A percentile compares a stretch with the other conserved stretches of the same genome.
Evolutionary conservation across 805 yeast species (phyloP).

Genomic region (Saturnispora galanensis): DNA sequence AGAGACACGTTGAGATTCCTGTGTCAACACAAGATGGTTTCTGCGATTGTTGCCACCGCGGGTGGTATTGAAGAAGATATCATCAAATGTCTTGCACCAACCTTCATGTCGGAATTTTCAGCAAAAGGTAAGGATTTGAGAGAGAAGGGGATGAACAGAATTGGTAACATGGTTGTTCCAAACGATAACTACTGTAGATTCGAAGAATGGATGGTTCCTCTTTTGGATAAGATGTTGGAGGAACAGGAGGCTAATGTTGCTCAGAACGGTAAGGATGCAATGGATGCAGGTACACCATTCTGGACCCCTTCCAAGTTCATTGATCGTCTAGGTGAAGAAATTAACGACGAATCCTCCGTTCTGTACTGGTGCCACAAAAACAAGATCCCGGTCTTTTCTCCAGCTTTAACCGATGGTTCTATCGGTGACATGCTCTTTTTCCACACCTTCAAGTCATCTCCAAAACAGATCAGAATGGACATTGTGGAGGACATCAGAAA

Average conservation of each 20-base stretch:
- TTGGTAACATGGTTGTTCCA: constrained; percentile 94
- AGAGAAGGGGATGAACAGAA: constrained; percentile 94
- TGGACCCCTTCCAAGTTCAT: constrained; percentile 95
- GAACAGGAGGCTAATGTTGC: constrained; percentile 71
- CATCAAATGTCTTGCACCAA: constrained; percentile 93
- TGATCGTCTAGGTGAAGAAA: constrained; percentile 90
- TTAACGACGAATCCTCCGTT: constrained; percentile 86
- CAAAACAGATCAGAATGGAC: constrained; percentile 81
- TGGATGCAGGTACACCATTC: constrained; percentile 60
- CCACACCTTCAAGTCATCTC: constrained; percentile 94
- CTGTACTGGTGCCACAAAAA: constrained; percentile 98
- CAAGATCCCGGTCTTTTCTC: constrained; percentile 92
- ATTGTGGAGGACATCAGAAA: constrained; percentile 88
- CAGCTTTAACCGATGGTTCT: constrained; percentile 96
- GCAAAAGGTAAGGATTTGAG: constrained; percentile 74
- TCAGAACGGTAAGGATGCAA: constrained; percentile 40
- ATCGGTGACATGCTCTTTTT: constrained; percentile 98
- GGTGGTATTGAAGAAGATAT: constrained; percentile 98
- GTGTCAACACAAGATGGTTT: constrained; percentile 89
- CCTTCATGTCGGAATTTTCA: constrained; percentile 85
- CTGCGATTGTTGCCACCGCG: constrained; percentile 93
- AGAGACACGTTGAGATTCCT: constrained; percentile 83
- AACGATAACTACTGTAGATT: constrained; percentile 95
- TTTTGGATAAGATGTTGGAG: constrained; percentile 73
- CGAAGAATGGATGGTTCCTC: constrained; percentile 98